These are phyloP conservation scores for Metarhizium humberi DNA, from an alignment of 2,329 filamentous ascomycete genomes.

Conservation along the genomic window DNA sequence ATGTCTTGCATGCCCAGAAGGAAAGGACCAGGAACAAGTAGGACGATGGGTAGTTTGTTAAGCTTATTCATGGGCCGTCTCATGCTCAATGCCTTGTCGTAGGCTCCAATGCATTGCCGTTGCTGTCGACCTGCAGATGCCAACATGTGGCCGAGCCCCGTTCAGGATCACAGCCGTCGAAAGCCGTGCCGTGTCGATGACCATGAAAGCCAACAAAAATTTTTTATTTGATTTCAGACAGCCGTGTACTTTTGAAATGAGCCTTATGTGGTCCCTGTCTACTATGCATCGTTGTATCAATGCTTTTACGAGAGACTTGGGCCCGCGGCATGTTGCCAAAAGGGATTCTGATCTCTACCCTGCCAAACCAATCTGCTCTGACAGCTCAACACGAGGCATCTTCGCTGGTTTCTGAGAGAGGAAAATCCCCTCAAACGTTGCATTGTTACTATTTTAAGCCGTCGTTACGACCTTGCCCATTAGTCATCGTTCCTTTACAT, in stretches of 20 bases:
- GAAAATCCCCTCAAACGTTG: not conserved
- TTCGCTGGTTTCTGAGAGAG: not conserved
- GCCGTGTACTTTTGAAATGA: not conserved
- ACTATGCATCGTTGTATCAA: not conserved
- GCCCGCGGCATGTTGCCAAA: not conserved
- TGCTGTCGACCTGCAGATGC: not conserved
- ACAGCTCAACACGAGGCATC: not conserved
- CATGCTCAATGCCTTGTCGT: not conserved
- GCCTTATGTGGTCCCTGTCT: not conserved
- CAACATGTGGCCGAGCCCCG: not conserved
- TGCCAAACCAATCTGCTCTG: not conserved
- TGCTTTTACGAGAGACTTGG: not conserved
- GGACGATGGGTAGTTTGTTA: not conserved
- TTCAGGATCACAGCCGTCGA: conserved; percentile 1
- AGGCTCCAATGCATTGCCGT: not conserved
- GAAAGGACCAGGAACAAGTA: not conserved
- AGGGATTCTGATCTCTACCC: not conserved
- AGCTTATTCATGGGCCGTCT: not conserved
- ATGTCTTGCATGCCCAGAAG: not conserved
- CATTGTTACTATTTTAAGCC: not conserved
- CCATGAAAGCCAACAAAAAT: not conserved
- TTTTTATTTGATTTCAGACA: not conserved
- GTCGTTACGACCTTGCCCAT: not conserved
- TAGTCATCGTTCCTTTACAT: not conserved
- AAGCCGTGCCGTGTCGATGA: conserved; percentile 2